phyloP scores from a whole-genome alignment of 2,329 filamentous ascomycete species.

The Hansfordia pulvinata region DNA sequence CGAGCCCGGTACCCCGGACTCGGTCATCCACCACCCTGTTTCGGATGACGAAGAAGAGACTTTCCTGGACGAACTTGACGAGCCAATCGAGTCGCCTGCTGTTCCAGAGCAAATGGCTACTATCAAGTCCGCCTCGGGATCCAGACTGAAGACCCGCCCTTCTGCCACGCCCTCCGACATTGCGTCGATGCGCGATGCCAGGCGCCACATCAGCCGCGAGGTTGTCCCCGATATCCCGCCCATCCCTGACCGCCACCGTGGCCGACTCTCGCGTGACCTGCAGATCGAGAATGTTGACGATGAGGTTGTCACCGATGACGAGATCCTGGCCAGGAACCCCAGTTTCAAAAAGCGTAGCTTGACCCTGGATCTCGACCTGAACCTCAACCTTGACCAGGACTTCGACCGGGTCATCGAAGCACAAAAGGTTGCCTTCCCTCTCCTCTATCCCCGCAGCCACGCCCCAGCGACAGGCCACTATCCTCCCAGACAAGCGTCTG shows the following conservation, averaged over 20 bases:
- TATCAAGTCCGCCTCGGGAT: constrained; percentile 69
- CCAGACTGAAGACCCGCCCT: constrained; percentile 75
- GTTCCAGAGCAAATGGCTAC: constrained; percentile 78
- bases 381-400: constrained; percentile 78
- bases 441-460: constrained; percentile 11
- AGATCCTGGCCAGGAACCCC: constrained; percentile 45
- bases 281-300: constrained; percentile 21
- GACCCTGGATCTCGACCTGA: constrained; percentile 68
- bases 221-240: constrained; percentile 39
- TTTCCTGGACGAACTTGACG: constrained; percentile 6
- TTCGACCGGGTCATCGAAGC: constrained; percentile 91
- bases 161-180: constrained; percentile 81
- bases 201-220: constrained; percentile 73
- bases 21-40: constrained; percentile 72
- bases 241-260: constrained; percentile 47
- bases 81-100: constrained; percentile 37
- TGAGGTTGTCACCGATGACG: constrained; percentile 23
- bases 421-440: constrained; percentile 72
- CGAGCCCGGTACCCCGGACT: constrained; percentile 68
- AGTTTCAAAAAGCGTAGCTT: constrained; percentile 75
- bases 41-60: constrained; percentile 27
- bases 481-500: constrained; percentile 32
- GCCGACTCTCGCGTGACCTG: constrained; percentile 35
- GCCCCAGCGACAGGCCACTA: constrained; percentile 12
- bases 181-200: constrained; percentile 70